Conservation (phyloP, 148 eudicot species). For the Persicaria tinctoria region DNA sequence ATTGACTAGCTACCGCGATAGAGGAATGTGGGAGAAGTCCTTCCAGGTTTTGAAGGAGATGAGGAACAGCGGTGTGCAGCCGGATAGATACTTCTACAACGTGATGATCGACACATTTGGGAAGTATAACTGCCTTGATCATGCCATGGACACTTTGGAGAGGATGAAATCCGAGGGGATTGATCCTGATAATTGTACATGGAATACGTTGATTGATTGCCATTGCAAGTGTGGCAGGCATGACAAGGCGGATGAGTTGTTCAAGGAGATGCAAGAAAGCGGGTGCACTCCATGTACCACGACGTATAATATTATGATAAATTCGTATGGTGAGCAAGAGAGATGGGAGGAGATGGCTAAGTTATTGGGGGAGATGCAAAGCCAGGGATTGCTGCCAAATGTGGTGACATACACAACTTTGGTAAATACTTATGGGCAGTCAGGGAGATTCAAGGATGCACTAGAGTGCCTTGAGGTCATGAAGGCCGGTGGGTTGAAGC, state of each 20-base stretch:
- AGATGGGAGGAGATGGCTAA: slow-evolving; percentile 65
- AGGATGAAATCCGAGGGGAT: slow-evolving; percentile 78
- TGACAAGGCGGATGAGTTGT: slow-evolving; percentile 65
- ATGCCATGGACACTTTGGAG: slow-evolving; percentile 73
- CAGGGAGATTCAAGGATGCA: slow-evolving; percentile 87
- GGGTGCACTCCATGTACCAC: slow-evolving; percentile 71
- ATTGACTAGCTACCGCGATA: slow-evolving; percentile 72
- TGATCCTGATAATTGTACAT: slow-evolving; percentile 84
- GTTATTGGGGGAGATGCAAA: slow-evolving; percentile 68
- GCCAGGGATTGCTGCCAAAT: slow-evolving; percentile 82
- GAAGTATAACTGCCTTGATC: slow-evolving; percentile 85
- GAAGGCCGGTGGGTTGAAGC: slow-evolving; percentile 84
- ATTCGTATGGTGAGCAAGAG: slow-evolving; percentile 76
- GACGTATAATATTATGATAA: slow-evolving; percentile 87
- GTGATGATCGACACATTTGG: slow-evolving; percentile 97
- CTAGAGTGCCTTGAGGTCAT: slow-evolving; percentile 90
- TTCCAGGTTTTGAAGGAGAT: slow-evolving; percentile 91
- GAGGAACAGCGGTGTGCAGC: slow-evolving; percentile 73
- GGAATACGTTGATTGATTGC: slow-evolving; percentile 91
- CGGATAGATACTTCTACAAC: slow-evolving; percentile 82
- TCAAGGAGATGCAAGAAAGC: slow-evolving; percentile 65
- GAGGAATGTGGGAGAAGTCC: slow-evolving; percentile 90
- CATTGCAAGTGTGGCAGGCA: slow-evolving; percentile 74
- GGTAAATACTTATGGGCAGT: slow-evolving; percentile 73
- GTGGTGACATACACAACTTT: slow-evolving; percentile 87